Percentiles rank a stretch among this genome's conserved stretches.
These are phyloP conservation scores for Aspergillus mulundensis DNA, from an alignment of 495 filamentous ascomycete species.

Conservation along the genomic window DNA sequence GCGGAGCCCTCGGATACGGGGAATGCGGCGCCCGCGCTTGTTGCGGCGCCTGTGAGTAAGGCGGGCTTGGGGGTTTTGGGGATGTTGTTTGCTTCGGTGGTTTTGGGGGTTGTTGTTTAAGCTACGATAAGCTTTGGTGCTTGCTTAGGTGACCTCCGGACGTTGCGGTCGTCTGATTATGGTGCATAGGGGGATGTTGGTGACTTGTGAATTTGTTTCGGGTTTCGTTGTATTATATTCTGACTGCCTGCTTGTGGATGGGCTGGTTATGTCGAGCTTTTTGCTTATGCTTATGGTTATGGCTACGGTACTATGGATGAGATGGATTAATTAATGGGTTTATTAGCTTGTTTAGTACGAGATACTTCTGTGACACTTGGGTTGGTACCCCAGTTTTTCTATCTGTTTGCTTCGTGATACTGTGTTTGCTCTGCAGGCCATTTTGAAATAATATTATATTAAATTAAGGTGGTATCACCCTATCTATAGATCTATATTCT, in stretches of 20 bases:
- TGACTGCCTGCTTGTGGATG: neutral
- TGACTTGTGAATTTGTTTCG: neutral
- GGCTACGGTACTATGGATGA: neutral
- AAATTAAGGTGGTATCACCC: neutral
- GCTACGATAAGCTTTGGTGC: too few relatives aligned
- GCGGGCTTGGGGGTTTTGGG: slow-evolving; percentile 33
- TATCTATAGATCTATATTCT: neutral
- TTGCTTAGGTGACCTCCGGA: too few relatives aligned
- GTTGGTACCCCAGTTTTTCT: too few relatives aligned
- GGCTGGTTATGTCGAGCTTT: neutral
- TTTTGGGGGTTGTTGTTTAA: slow-evolving; percentile 26
- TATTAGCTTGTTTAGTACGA: neutral
- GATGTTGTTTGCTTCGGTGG: slow-evolving; percentile 34
- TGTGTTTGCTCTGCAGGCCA: too few relatives aligned
- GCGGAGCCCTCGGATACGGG: slow-evolving; percentile 3
- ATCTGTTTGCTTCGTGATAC: too few relatives aligned
- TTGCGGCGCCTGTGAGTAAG: slow-evolving; percentile 30
- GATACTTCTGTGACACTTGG: too few relatives aligned
- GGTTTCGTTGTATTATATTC: neutral
- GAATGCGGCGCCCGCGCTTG: slow-evolving; percentile 16
- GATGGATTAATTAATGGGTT: neutral
- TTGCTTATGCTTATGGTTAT: neutral
- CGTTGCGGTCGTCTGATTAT: too few relatives aligned
- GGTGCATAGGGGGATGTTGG: too few relatives aligned
- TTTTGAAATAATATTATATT: neutral